Evolutionary conservation across 192 early-diverging fungal genomes (phyloP), one percentile per base, ranked within the genome.

Genomic region (Podila horticola): DNA sequence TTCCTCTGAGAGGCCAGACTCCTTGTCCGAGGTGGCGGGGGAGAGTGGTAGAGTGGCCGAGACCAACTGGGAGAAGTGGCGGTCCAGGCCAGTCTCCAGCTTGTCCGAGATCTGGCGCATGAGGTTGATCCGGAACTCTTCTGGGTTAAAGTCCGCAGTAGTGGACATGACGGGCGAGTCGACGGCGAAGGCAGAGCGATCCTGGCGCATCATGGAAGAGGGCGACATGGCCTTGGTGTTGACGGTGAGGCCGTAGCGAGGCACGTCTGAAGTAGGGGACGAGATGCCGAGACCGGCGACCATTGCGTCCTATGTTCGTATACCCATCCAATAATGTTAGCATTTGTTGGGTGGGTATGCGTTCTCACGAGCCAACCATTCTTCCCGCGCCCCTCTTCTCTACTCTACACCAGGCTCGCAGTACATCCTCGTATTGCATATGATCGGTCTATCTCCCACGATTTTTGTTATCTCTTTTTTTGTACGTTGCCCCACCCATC

Each of bases 81-180:
- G 69, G 17, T 81, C 71, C 15, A 81, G 67, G 3, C 71, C 71
- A 6, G 71, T 64, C 33, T 72, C 70, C 9, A 81, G 66, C 19
- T 81, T 72, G 28, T 81, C 77, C 0, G 70, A 69, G 57, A 81
- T 81, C 48, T 81, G 77, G 13, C 77, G 71, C 62, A 81, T 73
- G 26, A 81, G 67, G 30, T 71, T 73, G 52, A 73, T 69, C 20
- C 71, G 60, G 67, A 81, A 81, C 41, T 81, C 77, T 59, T 81
- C 77, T 50, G 71, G 77, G 22, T 81, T 71, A 28, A 79, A 79
- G 31, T 79, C 77, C 0, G 63, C 60, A 31, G 76, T 62, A 11
- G 69, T 48, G 36, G 70, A 71, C 30, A 62, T 26, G n/a, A 65
- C 65, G 15, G 73, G 66, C 22, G 59, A 41, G 45, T 74, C 73